Conservation (phyloP, 768 basidiomycete genomes). For the Pleurotus pulmonarius region DNA sequence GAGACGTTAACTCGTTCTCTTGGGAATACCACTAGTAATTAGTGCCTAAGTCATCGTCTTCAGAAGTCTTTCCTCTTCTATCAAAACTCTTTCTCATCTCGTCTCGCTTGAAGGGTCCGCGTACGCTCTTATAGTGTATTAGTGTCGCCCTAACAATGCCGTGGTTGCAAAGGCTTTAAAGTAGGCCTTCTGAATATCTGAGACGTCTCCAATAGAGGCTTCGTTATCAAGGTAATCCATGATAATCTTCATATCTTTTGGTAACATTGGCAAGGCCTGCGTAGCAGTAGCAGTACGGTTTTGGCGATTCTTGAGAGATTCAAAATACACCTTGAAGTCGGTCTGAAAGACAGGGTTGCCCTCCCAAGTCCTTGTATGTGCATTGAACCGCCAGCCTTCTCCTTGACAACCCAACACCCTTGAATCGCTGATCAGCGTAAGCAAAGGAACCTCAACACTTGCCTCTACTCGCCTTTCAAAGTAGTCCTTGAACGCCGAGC, state of each 20-base stretch:
- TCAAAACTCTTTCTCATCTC: too few species aligned
- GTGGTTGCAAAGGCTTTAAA: constrained; percentile 16
- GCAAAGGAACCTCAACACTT: neutral
- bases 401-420: constrained; percentile 15
- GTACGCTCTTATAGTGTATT: too few species aligned
- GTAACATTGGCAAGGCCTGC: constrained; percentile 6
- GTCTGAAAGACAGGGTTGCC: constrained; percentile 16
- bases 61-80: too few species aligned
- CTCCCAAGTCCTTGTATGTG: constrained; percentile 12
- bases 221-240: constrained; percentile 1
- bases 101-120: too few species aligned
- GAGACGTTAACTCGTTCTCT: too few species aligned
- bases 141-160: too few species aligned
- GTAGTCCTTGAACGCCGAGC: constrained; percentile 15
- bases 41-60: too few species aligned
- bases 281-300: constrained; percentile 8
- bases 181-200: constrained; percentile 10
- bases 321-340: constrained; percentile 4
- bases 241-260: constrained; percentile 3
- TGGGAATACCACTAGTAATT: too few species aligned
- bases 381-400: constrained; percentile 14
- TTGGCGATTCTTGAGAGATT: neutral
- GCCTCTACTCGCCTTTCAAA: constrained; percentile 12
- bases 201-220: neutral
- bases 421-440: neutral